These are phyloP conservation scores for Chloranthus sessilifolius DNA, from an alignment of 164 flowering plant genomes.

Conservation along the genomic window DNA sequence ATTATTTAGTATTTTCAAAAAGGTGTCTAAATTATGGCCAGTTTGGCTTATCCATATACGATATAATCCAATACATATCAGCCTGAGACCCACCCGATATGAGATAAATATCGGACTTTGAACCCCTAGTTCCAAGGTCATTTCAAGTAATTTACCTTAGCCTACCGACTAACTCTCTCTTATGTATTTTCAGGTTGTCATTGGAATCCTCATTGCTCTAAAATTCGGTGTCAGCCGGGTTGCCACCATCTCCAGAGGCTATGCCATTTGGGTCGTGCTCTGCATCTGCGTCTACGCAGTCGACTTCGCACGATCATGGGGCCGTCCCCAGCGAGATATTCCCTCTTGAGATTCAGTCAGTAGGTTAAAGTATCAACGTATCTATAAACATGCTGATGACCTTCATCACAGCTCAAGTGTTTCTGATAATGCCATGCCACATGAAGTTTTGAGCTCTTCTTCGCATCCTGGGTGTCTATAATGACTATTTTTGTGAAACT, in stretches of 20 bases:
- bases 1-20: too few species aligned
- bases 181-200: conserved; percentile 11
- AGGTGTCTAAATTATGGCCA: too few species aligned
- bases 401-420: conserved; percentile 20
- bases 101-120: too few species aligned
- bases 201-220: conserved; percentile 13
- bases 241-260: conserved; percentile 12
- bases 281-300: conserved; percentile 24
- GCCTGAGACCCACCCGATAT: too few species aligned
- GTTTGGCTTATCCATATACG: too few species aligned
- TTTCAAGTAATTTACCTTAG: too few species aligned
- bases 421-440: conserved; percentile 26
- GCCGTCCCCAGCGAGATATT: conserved; percentile 33
- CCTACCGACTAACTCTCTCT: too few species aligned
- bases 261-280: conserved; percentile 10
- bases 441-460: conserved; percentile 27
- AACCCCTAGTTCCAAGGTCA: too few species aligned
- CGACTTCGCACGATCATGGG: conserved; percentile 31
- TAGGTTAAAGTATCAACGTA: conserved; percentile 26
- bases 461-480: conserved; percentile 13
- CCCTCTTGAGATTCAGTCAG: conserved; percentile 28
- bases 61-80: too few species aligned
- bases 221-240: conserved; percentile 20
- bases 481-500: conserved; percentile 23
- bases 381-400: conserved; percentile 27